Evolutionary conservation across 495 filamentous ascomycete genomes (phyloP), one percentile per base, ranked within the genome.

Genomic region (Thermothielavioides terrestris): DNA sequence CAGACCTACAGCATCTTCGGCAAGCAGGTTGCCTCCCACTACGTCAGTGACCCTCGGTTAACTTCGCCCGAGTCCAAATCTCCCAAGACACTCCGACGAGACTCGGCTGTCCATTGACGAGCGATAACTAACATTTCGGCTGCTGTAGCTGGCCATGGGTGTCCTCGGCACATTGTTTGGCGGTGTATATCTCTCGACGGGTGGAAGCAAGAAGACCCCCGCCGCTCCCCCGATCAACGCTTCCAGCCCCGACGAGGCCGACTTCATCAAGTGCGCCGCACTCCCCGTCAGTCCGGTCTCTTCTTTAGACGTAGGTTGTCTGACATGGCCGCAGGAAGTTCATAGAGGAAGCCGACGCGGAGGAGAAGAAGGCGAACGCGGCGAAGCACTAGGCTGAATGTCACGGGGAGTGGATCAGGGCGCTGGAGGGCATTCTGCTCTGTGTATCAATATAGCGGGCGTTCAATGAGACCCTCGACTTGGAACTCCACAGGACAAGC

Each of bases 21-120:
- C 77, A 84, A 81, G 66, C 81, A 95, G 72, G 76, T 98, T 77
- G 89, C 86, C 73, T 94, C 92, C 44, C 92, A 96, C 75, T 73
- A 84, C 66, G 91, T 98, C 80, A 63, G 89, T 86, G 44, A 39
- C 42, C 56, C 11, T 50, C 31, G 46, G 18, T n/a, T 56, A 34
- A 25, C 36, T n/a, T 10, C 32, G 3, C 31, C 38, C 14, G 3
- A 10, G 21, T 34, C 21, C 30, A 7, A 11, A 11, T 48, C 39
- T 34, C 35, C 34, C 42, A 34, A 27, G 32, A 15, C 28, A 25
- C 40, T 14, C 38, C 37, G 52, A 46, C n/a, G 36, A 37, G 14
- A 25, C 42, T 44, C 34, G 15, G 37, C 27, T 14, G 52, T 15
- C 62, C 45, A 58, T 47, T 54, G 42, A 46, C 23, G 18, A 12